A percentile compares a stretch with the other conserved stretches of the same genome.
Conservation (phyloP, 2,329 filamentous ascomycete genomes). For the Lojkania enalia region DNA sequence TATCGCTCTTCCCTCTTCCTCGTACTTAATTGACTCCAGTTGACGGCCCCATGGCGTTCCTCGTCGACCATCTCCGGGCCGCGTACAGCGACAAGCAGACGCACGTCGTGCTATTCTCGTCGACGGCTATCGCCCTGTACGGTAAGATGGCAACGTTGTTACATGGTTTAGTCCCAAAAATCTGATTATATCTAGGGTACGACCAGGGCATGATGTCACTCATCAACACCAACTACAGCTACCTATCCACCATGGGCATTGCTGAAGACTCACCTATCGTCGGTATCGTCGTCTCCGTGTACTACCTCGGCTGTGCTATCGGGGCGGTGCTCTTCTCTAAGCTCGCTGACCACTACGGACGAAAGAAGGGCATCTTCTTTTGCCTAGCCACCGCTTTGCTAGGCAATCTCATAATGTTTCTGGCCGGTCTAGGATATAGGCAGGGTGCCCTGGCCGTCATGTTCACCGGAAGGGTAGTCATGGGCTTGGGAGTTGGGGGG, state of each 20-base stretch:
- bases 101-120: conserved; percentile 58
- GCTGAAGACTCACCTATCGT: conserved; percentile 55
- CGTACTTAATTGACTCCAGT: conserved; percentile 6
- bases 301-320: conserved; percentile 64
- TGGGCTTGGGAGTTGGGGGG: conserved; percentile 63
- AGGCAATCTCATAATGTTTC: conserved; percentile 64
- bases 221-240: conserved; percentile 59
- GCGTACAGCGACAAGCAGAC: conserved; percentile 45
- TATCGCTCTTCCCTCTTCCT: conserved; percentile 1
- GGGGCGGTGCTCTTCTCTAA: conserved; percentile 62
- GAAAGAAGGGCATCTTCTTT: conserved; percentile 59
- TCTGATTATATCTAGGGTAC: too few relatives aligned
- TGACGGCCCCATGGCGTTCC: conserved; percentile 15
- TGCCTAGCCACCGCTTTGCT: conserved; percentile 58
- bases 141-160: too few relatives aligned
- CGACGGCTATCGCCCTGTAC: conserved; percentile 59
- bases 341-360: conserved; percentile 57
- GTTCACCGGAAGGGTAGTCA: conserved; percentile 56
- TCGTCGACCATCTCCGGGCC: conserved; percentile 22
- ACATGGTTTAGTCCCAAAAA: too few relatives aligned
- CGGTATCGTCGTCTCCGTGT: conserved; percentile 63
- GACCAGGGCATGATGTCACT: conserved; percentile 57
- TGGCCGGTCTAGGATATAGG: conserved; percentile 55
- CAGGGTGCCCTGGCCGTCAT: conserved; percentile 52
- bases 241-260: conserved; percentile 62